These are phyloP conservation scores for Penicillium griseofulvum DNA, from an alignment of 2,329 filamentous ascomycete genomes.

Conservation along the genomic window DNA sequence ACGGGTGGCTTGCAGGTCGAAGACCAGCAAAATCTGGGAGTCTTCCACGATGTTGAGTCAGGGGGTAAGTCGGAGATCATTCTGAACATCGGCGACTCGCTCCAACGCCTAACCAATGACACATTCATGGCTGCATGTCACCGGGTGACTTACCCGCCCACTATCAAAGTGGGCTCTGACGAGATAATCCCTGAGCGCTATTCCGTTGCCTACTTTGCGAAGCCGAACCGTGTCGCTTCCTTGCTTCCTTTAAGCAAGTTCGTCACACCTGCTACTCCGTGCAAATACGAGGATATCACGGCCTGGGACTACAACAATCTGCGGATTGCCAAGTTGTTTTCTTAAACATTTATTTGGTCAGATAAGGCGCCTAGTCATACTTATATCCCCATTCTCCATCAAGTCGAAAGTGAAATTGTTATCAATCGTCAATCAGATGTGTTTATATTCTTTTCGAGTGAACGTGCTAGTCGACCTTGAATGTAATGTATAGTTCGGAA, in stretches of 20 bases:
- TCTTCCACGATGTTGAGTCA: constrained; percentile 15
- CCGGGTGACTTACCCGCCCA: constrained; percentile 30
- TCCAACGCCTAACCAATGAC: constrained; percentile 53
- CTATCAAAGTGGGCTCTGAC: constrained; percentile 22
- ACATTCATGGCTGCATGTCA: constrained; percentile 52
- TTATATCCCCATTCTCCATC: neutral
- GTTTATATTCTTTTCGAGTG: too few relatives aligned
- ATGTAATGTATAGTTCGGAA: neutral
- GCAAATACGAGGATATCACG: constrained; percentile 20
- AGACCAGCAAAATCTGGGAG: constrained; percentile 15
- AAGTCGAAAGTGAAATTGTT: neutral
- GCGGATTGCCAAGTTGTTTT: constrained; percentile 18
- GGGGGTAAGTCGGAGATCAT: constrained; percentile 34
- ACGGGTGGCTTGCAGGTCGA: constrained; percentile 23
- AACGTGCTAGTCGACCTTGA: neutral
- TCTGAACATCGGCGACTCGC: constrained; percentile 53
- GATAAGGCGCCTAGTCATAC: too few relatives aligned
- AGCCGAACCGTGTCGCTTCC: constrained; percentile 23
- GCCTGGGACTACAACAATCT: constrained; percentile 25
- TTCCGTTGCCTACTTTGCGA: constrained; percentile 35
- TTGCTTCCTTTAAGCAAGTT: constrained; percentile 19
- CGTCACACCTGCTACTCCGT: constrained; percentile 16
- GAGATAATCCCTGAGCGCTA: constrained; percentile 27
- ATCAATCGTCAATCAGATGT: neutral
- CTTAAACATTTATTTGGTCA: neutral